phyloP scores from a whole-genome alignment of 305 asterid species.

The Andrographis paniculata region DNA sequence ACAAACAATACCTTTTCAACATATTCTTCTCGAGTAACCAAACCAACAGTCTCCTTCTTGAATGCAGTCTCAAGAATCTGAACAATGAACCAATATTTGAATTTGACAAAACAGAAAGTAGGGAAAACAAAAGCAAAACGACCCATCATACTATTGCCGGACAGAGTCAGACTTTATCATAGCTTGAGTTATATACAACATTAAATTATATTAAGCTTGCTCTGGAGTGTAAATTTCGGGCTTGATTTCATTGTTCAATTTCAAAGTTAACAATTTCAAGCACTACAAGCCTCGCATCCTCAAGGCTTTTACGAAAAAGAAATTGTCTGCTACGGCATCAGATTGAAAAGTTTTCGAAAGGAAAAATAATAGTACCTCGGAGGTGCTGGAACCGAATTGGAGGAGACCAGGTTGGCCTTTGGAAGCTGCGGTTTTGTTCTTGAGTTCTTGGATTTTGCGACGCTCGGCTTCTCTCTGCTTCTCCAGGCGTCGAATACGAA shows the following conservation, averaged over 20 bases:
- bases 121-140: background rate
- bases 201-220: no score
- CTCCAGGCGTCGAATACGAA: conserved; percentile 87
- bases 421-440: conserved; percentile 72
- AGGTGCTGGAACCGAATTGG: conserved; percentile 91
- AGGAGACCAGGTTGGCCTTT: conserved; percentile 85
- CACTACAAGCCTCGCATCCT: no score
- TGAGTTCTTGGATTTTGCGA: conserved; percentile 85
- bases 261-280: no score
- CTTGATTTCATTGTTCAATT: no score
- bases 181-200: no score
- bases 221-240: no score
- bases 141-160: background rate
- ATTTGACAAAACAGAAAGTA: background rate
- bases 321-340: background rate
- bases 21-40: conserved; percentile 87
- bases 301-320: background rate
- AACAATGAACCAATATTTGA: conserved; percentile 10
- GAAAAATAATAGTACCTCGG: conserved; percentile 46
- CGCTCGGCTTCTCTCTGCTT: conserved; percentile 98
- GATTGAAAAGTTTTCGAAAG: background rate
- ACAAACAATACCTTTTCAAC: conserved; percentile 67
- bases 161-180: no score
- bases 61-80: conserved; percentile 92
- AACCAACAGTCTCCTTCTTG: conserved; percentile 97